Percentiles rank a stretch among this genome's conserved stretches.
Conservation (phyloP, 23 red algal species). For the Gracilariopsis chorda region DNA sequence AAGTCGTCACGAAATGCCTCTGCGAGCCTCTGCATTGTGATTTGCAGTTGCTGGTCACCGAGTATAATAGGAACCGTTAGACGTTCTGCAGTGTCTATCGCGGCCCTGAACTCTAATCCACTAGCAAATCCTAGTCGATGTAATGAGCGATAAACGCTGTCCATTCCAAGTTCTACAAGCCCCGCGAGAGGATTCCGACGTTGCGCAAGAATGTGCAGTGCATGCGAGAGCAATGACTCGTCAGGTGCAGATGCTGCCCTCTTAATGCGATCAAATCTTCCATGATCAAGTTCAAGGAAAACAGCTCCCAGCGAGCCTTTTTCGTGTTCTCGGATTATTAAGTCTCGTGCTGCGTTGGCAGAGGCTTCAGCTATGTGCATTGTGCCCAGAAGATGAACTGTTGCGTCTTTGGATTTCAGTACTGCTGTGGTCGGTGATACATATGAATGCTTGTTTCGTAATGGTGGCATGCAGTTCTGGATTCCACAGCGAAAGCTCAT, state of each 20-base stretch:
- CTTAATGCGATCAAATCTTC: constrained; percentile 7
- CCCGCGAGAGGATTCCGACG: constrained; percentile 1
- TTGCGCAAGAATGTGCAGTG: constrained; percentile 16
- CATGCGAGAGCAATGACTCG: constrained; percentile 41
- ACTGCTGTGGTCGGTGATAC: not conserved
- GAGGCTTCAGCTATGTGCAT: constrained; percentile 57
- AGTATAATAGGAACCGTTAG: constrained; percentile 19
- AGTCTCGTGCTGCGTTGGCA: constrained; percentile 12
- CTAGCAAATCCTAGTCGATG: constrained; percentile 51
- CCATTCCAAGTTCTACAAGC: constrained; percentile 32
- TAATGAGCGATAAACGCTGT: constrained; percentile 16
- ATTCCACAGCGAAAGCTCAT: not conserved
- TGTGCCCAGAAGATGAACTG: constrained; percentile 40
- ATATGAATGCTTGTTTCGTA: not conserved
- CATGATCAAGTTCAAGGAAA: constrained; percentile 39
- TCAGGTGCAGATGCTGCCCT: not conserved
- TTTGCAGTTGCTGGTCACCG: constrained; percentile 40
- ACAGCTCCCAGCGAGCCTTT: constrained; percentile 36
- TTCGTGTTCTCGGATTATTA: constrained; percentile 17
- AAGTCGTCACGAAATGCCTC: constrained; percentile 39
- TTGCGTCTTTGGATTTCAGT: constrained; percentile 11
- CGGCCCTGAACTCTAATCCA: constrained; percentile 41
- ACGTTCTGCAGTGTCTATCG: constrained; percentile 27
- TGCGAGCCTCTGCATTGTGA: constrained; percentile 20
- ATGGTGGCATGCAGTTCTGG: not conserved